Conservation (phyloP, 345 rosid species). For the Melaleuca quinquenervia region DNA sequence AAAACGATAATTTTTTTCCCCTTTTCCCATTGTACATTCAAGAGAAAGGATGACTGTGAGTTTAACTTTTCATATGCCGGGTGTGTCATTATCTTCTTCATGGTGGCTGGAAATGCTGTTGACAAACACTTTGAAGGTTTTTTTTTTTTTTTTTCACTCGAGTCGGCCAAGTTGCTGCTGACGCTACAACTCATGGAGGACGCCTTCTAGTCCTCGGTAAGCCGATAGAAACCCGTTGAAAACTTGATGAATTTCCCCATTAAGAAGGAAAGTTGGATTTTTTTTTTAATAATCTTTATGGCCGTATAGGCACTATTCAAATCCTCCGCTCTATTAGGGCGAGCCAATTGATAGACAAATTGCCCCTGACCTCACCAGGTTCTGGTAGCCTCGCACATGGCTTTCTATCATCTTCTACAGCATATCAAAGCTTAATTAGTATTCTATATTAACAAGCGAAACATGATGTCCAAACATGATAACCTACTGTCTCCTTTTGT, state of each 20-base stretch:
- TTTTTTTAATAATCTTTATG: no score
- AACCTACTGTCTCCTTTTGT: neutral
- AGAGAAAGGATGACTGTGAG: neutral
- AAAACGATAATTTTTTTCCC: neutral
- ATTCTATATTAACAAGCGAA: neutral
- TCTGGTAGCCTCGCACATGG: neutral
- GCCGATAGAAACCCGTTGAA: no score
- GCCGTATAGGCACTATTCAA: neutral
- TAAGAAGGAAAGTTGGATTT: neutral
- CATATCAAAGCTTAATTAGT: neutral
- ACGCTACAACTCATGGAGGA: neutral
- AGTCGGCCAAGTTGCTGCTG: neutral
- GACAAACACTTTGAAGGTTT: neutral
- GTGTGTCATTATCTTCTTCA: neutral
- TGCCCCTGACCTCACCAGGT: neutral
- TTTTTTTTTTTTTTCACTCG: neutral
- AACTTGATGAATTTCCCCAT: no score
- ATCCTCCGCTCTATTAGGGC: neutral
- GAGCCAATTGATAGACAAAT: neutral
- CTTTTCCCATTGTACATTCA: neutral
- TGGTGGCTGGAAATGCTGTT: neutral
- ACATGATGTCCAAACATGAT: neutral
- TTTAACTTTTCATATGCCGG: no score
- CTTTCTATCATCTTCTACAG: neutral
- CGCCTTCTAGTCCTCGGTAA: neutral